Base-by-base conservation (phyloP, 768 basidiomycete genomes). In the Sarcodon sp. region DNA sequence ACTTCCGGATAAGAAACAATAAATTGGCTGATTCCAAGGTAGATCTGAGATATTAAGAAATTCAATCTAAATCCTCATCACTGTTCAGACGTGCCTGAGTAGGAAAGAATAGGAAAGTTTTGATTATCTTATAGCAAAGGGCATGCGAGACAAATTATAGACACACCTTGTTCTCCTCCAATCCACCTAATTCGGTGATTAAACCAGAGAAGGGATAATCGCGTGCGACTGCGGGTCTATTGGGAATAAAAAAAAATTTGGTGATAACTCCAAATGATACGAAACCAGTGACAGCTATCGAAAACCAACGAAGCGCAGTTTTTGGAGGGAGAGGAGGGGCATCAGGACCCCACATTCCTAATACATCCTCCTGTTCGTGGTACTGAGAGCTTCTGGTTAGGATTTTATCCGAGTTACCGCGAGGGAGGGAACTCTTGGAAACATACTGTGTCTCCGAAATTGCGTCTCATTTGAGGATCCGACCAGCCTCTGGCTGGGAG, bases 311-410 rank as follows among this genome's bases (percentile, higher is more conserved):
- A 34, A 83, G 61, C 6, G 88, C 87, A 2, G 61, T 70, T 6
- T 70, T 62, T 21, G 84, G 79, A 10, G 70, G 64, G 10, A 86
- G 66, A 16, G 72, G 71, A 36, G 87, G 75, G 31, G 77, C 67
- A 57, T 91, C 88, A 16, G 87, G 87, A 21, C 87, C 86, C 86
- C 86, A 90, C 83, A 91, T 87, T 35, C 83, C 87, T 48, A 83
- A 64, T 18, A 85, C 67, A 57, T 91, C 88, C 46, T 89, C 86
- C 57, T 77, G 71, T 62, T 88, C 86, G 50, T 86, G 87, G 33
- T 88, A 63, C 88, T 91, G 57, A 41, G 32, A 35, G 35, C 39
- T 2, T 21, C 33, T 33, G 51, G 36, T 48, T 45, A 48, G 56
- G 43, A 27, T 7, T 16, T 35, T 11, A 35, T 35, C 31, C 37